A percentile compares a stretch with the other conserved stretches of the same genome.
Evolutionary conservation across 352 stramenopile genomes (phyloP).

Genomic region (Globisporangium iwayamae): DNA sequence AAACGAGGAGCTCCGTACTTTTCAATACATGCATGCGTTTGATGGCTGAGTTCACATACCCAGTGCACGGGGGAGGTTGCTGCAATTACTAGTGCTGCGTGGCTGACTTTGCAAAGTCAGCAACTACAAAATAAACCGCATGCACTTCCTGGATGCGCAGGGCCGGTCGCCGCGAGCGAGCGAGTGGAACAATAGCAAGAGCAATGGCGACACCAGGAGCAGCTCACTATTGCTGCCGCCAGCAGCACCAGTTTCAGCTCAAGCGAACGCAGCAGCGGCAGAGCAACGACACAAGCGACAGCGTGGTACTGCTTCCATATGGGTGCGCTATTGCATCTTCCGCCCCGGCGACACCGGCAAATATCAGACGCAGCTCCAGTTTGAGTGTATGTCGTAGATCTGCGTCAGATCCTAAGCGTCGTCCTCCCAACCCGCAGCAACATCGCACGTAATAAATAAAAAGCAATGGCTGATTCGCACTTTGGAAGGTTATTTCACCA

Average conservation of each 20-base stretch:
- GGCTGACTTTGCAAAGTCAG: too few species aligned
- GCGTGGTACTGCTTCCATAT: conserved; percentile 37
- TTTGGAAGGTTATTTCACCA: too few species aligned
- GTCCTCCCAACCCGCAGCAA: conserved; percentile 1
- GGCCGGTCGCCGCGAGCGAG: neutral
- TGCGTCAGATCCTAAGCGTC: conserved; percentile 8
- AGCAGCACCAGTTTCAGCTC: neutral
- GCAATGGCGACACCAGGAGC: too few species aligned
- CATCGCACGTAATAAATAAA: too few species aligned
- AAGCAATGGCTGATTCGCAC: too few species aligned
- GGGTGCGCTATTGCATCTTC: conserved; percentile 35
- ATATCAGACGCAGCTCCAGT: conserved; percentile 30
- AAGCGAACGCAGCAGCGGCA: neutral
- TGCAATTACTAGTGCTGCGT: too few species aligned
- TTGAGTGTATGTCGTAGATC: conserved; percentile 32
- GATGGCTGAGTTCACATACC: too few species aligned
- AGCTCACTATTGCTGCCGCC: neutral
- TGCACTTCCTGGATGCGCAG: conserved; percentile 30
- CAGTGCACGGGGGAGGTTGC: too few species aligned
- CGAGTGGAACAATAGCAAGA: neutral
- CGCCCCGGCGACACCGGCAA: conserved; percentile 11
- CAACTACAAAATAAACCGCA: conserved; percentile 17
- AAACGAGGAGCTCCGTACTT: too few species aligned
- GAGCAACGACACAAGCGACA: neutral
- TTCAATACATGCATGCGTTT: too few species aligned